Percentiles rank a stretch among this genome's conserved stretches.
phyloP scores from a whole-genome alignment of 192 early-diverging fungal genomes.

The Entomortierella beljakovae region DNA sequence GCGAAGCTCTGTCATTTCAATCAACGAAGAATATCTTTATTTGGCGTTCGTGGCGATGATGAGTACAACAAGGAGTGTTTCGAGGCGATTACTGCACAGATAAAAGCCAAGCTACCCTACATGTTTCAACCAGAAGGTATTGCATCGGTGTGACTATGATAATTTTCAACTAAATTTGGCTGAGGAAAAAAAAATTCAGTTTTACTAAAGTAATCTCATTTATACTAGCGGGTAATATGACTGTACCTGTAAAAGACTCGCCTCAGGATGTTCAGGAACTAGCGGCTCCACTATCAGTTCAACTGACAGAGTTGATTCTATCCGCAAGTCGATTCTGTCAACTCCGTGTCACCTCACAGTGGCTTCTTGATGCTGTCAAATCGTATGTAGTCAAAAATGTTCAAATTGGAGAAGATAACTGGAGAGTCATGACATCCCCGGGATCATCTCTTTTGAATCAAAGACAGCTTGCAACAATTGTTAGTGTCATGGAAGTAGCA shows the following conservation, averaged over 20 bases:
- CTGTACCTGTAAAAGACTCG: slow-evolving; percentile 52
- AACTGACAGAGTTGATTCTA: slow-evolving; percentile 51
- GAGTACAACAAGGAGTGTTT: slow-evolving; percentile 34
- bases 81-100: slow-evolving; percentile 45
- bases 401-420: slow-evolving; percentile 74
- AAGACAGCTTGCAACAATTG: slow-evolving; percentile 68
- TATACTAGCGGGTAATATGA: slow-evolving; percentile 54
- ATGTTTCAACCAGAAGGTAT: slow-evolving; percentile 55
- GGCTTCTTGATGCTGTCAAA: slow-evolving; percentile 58
- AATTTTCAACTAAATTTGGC: neutral
- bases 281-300: slow-evolving; percentile 38
- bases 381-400: slow-evolving; percentile 59
- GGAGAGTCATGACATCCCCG: slow-evolving; percentile 82
- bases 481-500: slow-evolving; percentile 59
- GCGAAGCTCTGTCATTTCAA: slow-evolving; percentile 57
- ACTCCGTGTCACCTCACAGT: slow-evolving; percentile 57
- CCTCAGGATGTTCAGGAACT: slow-evolving; percentile 40
- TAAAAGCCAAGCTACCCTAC: slow-evolving; percentile 47
- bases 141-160: no score
- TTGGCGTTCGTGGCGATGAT: slow-evolving; percentile 54
- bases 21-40: slow-evolving; percentile 61
- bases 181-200: neutral
- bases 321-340: slow-evolving; percentile 60
- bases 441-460: slow-evolving; percentile 80
- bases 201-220: neutral